Base-by-base conservation (phyloP, 78 protist genomes). In the Dictyostelium firmibasis region DNA sequence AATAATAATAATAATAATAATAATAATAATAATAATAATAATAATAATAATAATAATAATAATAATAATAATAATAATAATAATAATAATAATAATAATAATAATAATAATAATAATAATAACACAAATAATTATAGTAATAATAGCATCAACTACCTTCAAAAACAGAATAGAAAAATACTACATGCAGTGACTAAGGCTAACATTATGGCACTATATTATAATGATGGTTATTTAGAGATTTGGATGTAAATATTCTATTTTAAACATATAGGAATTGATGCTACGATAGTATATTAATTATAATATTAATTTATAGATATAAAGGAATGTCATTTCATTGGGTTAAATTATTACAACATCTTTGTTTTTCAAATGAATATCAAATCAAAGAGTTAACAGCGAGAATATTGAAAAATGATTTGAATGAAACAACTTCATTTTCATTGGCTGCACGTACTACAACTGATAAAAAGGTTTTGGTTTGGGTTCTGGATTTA, bases 261-360 rank as follows among this genome's bases (percentile, higher is more conserved):
- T 4, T 38, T n/a, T n/a, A n/a, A n/a, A n/a, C n/a, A n/a, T n/a
- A n/a, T n/a, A n/a, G n/a, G n/a, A n/a, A n/a, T n/a, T n/a, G n/a
- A n/a, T n/a, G n/a, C n/a, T n/a, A n/a, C n/a, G n/a, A n/a, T n/a
- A n/a, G n/a, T n/a, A n/a, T n/a, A n/a, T n/a, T n/a, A n/a, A n/a
- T n/a, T n/a, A n/a, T n/a, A n/a, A n/a, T n/a, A n/a, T n/a, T n/a
- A n/a, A n/a, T n/a, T 57, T 53, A 7, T 75, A 85, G 92, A 44
- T 87, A 87, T 64, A 87, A 64, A 67, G 93, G 93, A 35, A 36
- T 87, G 20, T 43, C 77, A 36, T 87, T 44, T 64, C 86, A 67
- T 43, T 87, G 93, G 93, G 50, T 87, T 18, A 29, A 57, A 8
- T 11, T 87, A 18, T 35, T 18, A 27, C 29, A 10, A 41, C 23